Evolutionary conservation across 371 early-diverging fungal genomes (phyloP).

Genomic region (Blakeslea trispora): DNA sequence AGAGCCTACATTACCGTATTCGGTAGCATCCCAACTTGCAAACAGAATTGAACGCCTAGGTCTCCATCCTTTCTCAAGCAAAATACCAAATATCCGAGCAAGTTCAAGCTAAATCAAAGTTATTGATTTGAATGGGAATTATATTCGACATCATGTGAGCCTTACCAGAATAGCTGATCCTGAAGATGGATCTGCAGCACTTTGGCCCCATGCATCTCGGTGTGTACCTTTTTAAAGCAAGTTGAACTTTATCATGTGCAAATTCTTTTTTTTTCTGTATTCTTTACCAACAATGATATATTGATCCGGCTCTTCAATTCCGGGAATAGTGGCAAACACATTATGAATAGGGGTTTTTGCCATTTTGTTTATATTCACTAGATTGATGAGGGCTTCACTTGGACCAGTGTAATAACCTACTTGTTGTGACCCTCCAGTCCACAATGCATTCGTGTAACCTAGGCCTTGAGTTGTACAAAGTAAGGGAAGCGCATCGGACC

Average conservation of each 20-base stretch:
- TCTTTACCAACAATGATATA: slow-evolving; percentile 56
- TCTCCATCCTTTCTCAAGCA: slow-evolving; percentile 64
- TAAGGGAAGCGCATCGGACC: slow-evolving; percentile 62
- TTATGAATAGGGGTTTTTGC: slow-evolving; percentile 66
- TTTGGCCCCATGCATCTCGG: slow-evolving; percentile 70
- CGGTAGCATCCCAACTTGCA: slow-evolving; percentile 73
- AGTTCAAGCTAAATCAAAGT: slow-evolving; percentile 50
- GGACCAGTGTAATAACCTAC: slow-evolving; percentile 59
- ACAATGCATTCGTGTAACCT: slow-evolving; percentile 35
- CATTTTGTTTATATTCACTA: slow-evolving; percentile 59
- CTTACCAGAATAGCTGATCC: slow-evolving; percentile 62
- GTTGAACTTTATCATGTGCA: neutral
- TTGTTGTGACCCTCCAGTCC: slow-evolving; percentile 46
- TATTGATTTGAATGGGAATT: neutral
- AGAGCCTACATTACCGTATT: slow-evolving; percentile 66
- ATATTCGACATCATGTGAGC: neutral
- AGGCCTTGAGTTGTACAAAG: slow-evolving; percentile 53
- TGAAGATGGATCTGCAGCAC: slow-evolving; percentile 69
- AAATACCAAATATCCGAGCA: slow-evolving; percentile 54
- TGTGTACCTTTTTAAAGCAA: slow-evolving; percentile 49
- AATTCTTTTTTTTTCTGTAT: neutral
- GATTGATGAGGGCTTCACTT: slow-evolving; percentile 47
- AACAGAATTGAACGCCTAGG: slow-evolving; percentile 67
- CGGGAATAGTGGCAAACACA: slow-evolving; percentile 61
- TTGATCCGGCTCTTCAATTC: slow-evolving; percentile 57